Conservation (phyloP, 139 green algal species). For the Chlorella vulgaris region DNA sequence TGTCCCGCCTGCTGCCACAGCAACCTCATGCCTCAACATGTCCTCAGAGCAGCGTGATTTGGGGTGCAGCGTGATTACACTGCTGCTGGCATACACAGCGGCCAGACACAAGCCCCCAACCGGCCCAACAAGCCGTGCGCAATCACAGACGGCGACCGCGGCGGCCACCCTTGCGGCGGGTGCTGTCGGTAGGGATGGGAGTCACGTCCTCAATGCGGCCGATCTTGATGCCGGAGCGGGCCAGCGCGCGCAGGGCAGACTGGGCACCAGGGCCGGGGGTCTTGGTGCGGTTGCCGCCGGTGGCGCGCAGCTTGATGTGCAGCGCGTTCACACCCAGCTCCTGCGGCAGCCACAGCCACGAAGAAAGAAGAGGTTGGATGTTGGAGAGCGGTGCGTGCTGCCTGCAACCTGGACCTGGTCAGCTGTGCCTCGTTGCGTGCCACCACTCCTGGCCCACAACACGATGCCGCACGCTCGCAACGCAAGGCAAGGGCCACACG, state of each 20-base stretch:
- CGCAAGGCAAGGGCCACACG: too few species aligned
- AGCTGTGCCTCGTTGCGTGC: too few species aligned
- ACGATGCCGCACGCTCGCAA: too few species aligned
- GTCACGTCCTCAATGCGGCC: slow-evolving; percentile 99
- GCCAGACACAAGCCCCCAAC: too few species aligned
- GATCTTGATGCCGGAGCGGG: slow-evolving; percentile 99
- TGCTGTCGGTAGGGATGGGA: slow-evolving; percentile 98
- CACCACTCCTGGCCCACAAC: too few species aligned
- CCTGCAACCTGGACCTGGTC: not conserved
- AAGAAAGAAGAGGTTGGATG: not conserved
- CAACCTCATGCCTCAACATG: too few species aligned
- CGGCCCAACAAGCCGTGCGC: too few species aligned
- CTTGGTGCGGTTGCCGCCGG: slow-evolving; percentile 99
- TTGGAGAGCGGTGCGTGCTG: not conserved
- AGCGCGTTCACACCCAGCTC: slow-evolving; percentile 97
- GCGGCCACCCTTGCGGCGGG: slow-evolving; percentile 96
- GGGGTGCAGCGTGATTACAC: too few species aligned
- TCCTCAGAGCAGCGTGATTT: too few species aligned
- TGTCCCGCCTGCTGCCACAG: too few species aligned
- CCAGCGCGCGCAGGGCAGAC: slow-evolving; percentile 95
- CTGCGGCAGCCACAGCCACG: slow-evolving; percentile 54
- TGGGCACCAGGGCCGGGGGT: slow-evolving; percentile 97
- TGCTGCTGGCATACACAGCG: too few species aligned
- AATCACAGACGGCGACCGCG: slow-evolving; percentile 94
- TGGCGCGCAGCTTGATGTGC: slow-evolving; percentile 99